Conservation (phyloP, 352 stramenopile species). For the Plasmopara viticola region DNA sequence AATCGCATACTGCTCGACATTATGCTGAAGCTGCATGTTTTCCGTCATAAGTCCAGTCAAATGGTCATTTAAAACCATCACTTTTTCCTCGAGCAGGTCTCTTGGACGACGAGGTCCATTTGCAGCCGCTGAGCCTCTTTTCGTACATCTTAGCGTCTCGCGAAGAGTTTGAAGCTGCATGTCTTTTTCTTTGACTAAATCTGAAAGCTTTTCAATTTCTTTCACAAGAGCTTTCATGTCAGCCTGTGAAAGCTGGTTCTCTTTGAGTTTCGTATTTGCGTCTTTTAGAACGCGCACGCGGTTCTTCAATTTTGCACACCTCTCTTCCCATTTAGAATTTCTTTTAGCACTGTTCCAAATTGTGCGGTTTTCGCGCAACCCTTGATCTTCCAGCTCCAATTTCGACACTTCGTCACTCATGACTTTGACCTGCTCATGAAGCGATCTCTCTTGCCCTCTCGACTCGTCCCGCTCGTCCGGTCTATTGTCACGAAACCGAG, state of each 20-base stretch:
- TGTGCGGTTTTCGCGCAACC: conserved; percentile 25
- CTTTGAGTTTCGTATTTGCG: conserved; percentile 45
- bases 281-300: conserved; percentile 44
- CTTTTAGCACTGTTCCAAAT: conserved; percentile 4
- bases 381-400: conserved; percentile 47
- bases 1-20: conserved; percentile 55
- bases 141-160: conserved; percentile 11
- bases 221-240: conserved; percentile 38
- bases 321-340: conserved; percentile 30
- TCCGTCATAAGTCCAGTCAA: conserved; percentile 79
- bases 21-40: conserved; percentile 64
- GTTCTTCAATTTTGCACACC: conserved; percentile 40
- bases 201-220: conserved; percentile 46
- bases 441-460: conserved; percentile 7
- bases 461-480: conserved; percentile 9
- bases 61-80: conserved; percentile 81
- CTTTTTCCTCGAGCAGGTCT: conserved; percentile 69
- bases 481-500: conserved; percentile 6
- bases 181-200: conserved; percentile 47
- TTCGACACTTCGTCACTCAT: conserved; percentile 38
- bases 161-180: conserved; percentile 36
- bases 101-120: conserved; percentile 39
- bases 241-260: conserved; percentile 25
- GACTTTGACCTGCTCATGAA: conserved; percentile 27
- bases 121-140: too few relatives aligned